Base-by-base conservation (phyloP, 169 alveolate species). In the Cytauxzoon felis region DNA sequence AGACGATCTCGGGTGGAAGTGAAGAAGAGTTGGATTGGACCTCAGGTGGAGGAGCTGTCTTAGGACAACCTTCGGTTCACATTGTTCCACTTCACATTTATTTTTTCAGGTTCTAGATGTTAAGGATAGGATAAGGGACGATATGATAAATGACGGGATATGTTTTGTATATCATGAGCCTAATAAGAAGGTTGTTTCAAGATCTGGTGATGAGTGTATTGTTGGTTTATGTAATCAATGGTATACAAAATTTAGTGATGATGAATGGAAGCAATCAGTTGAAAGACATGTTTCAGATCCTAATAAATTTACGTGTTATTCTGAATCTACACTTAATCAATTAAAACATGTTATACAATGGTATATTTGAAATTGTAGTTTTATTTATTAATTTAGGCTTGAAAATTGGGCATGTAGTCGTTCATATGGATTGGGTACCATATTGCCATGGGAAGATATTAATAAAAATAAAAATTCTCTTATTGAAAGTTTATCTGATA, bases 381-480 rank as follows among this genome's bases (percentile, higher is more conserved):
- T 3, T 5, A 36, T 26, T 30, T 5, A 16, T 2, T 36, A 9
- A 1, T 78, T 48, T 58, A 90, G 95, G 95, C 92, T 60, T 0
- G 92, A 87, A 57, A 92, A 91, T 64, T 96, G 99, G 99, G 98
- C 97, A 9, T 95, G 99, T 89, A 95, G 99, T 38, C 82, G 99
- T 40, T 89, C 96, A 26, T 95, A 93, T 70, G 99, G 99, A 23
- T 90, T 98, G 48, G 99, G 99, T 2, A 95, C 99, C 33, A 88
- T 79, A 80, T 62, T 78, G 75, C 79, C 75, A 1, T 58, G 75
- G 49, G 91, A 81, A 48, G 75, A 82, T 18, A 73, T 61, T 21
- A 71, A 21, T 2, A 66, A 73, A 43, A 88, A 85, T 33, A 86
- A 82, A 72, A 89, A 88, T 34, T 89, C 88, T 56, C 66, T 98